These are phyloP conservation scores for Rutstroemia sp. DNA, from an alignment of 2,329 filamentous ascomycete species.

Conservation along the genomic window DNA sequence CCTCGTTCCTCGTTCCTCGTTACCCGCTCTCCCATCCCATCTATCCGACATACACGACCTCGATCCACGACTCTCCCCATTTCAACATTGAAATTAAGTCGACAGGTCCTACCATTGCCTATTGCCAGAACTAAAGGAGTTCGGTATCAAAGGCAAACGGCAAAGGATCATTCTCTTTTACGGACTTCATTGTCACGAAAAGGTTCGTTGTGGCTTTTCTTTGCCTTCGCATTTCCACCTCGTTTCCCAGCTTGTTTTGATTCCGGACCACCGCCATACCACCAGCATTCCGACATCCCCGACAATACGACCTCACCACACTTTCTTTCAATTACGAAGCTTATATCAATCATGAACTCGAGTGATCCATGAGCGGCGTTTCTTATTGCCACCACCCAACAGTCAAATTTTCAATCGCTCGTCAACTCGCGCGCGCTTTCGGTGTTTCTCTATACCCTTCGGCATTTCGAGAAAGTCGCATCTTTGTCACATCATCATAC, in stretches of 20 bases:
- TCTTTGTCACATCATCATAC: background rate
- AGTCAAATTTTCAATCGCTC: background rate
- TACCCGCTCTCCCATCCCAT: too few relatives aligned
- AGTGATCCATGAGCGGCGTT: background rate
- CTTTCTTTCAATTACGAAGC: background rate
- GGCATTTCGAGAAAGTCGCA: constrained; percentile 2
- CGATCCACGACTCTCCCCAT: background rate
- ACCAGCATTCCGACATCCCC: background rate
- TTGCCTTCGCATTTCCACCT: background rate
- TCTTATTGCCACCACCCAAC: background rate
- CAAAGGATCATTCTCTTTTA: background rate
- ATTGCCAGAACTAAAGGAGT: background rate
- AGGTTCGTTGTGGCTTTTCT: constrained; percentile 1
- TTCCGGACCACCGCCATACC: background rate
- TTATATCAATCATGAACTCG: background rate
- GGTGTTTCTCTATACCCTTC: background rate
- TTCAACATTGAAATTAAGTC: background rate
- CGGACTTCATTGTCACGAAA: constrained; percentile 7
- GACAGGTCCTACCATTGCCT: background rate
- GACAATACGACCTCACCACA: background rate
- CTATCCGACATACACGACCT: too few relatives aligned
- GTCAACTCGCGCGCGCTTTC: background rate
- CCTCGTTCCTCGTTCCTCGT: too few relatives aligned
- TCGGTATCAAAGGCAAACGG: background rate
- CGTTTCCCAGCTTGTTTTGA: background rate